Conservation (phyloP, 1,284 basidiomycete genomes). For the Microbotryum violaceum region DNA sequence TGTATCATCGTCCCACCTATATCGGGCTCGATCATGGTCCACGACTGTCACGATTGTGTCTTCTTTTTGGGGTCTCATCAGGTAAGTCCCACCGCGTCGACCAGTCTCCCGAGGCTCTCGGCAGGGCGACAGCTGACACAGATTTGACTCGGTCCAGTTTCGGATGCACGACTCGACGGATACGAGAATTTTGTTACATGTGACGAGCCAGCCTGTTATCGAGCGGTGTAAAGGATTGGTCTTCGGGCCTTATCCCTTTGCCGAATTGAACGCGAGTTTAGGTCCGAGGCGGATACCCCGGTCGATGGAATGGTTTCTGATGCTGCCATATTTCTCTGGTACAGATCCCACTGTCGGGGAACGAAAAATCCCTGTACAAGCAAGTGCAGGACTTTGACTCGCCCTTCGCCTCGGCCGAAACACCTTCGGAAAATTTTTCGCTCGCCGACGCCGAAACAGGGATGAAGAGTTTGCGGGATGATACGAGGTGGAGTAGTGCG, state of each 20-base stretch:
- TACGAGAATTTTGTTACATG: slow-evolving; percentile 7
- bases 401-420: slow-evolving; percentile 12
- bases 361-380: background rate
- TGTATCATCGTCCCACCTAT: slow-evolving; percentile 7
- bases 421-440: slow-evolving; percentile 12
- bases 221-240: slow-evolving; percentile 13
- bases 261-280: background rate
- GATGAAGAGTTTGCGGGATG: no score
- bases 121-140: background rate
- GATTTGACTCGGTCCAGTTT: slow-evolving; percentile 5
- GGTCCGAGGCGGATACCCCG: background rate
- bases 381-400: slow-evolving; percentile 21
- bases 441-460: background rate
- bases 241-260: slow-evolving; percentile 6
- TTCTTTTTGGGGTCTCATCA: slow-evolving; percentile 18
- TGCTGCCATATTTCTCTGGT: background rate
- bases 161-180: slow-evolving; percentile 23
- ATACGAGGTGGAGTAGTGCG: no score
- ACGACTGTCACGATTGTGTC: slow-evolving; percentile 6
- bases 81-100: background rate
- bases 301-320: no score
- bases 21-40: slow-evolving; percentile 14
- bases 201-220: slow-evolving; percentile 18
- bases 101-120: background rate
- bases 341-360: background rate